Base-by-base conservation (phyloP, 352 stramenopile genomes). In the Phytophthora tubulina region DNA sequence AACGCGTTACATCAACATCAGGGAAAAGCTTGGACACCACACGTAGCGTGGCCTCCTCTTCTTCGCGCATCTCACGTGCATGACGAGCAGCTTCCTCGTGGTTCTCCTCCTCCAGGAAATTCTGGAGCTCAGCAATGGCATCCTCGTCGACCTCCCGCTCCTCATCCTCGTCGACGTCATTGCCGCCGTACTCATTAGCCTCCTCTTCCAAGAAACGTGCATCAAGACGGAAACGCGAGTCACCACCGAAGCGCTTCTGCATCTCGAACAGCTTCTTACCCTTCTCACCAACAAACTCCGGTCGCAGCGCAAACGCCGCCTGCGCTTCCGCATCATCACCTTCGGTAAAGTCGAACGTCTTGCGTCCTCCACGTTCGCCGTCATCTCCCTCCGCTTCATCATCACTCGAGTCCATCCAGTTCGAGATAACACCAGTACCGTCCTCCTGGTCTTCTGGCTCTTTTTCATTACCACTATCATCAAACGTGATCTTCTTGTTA, bases 211-310 rank as follows among this genome's bases (percentile, higher is more conserved):
- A 80, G 72, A 95, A 95, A 3, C 87, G 85, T 17, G 82, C 83
- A 61, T 95, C 87, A 54, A 95, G 75, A 41, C 84, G 84, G 73
- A 95, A 95, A 50, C 87, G 87, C 71, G 90, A 76, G 63, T 95
- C 87, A 14, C 87, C 85, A 45, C 82, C 81, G 56, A 93, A 95
- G 2, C 84, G 83, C 61, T 93, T 95, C 57, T 95, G 87, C 76
- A 95, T 77, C 70, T 95, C 87, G 63, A 95, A 95, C 41, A 95
- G 59, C 63, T 89, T 85, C 61, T 89, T 89, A 61, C 87, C 87
- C 15, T 78, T 78, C 56, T 84, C 80, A 8, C 87, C 87, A 5
- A 91, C 59, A 51, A 95, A 95, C 67, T 95, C 87, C 2, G 85
- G 87, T 21, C 87, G 82, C 35, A 95, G 48, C 0, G 84, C 82